These are phyloP conservation scores for Austroboletus niveus DNA, from an alignment of 1,284 basidiomycete genomes.

Conservation along the genomic window DNA sequence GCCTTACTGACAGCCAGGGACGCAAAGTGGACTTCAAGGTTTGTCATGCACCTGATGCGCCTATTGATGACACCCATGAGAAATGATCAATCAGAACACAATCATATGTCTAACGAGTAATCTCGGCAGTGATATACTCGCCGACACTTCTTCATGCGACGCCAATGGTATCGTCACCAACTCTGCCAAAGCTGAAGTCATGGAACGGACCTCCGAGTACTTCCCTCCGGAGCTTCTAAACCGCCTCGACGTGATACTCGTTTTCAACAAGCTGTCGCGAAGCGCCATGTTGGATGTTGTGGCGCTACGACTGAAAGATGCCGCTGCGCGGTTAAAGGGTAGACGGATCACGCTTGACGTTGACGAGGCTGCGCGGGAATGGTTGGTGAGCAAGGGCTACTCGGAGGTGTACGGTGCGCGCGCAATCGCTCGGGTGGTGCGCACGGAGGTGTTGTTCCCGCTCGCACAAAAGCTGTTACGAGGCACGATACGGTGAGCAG, in stretches of 20 bases:
- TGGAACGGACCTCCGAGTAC: conserved; percentile 71
- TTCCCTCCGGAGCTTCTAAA: conserved; percentile 93
- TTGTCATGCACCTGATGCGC: conserved; percentile 4
- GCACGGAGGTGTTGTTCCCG: conserved; percentile 76
- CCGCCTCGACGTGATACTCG: conserved; percentile 82
- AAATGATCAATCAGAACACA: conserved; percentile 28
- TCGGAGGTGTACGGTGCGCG: conserved; percentile 86
- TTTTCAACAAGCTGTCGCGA: conserved; percentile 87
- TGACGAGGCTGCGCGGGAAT: conserved; percentile 59
- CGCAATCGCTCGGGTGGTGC: conserved; percentile 78
- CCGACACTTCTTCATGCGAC: conserved; percentile 64
- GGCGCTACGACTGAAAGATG: conserved; percentile 69
- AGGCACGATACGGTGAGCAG: conserved; percentile 67
- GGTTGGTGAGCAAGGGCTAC: conserved; percentile 82
- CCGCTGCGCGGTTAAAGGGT: conserved; percentile 63
- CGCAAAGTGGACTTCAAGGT: conserved; percentile 80
- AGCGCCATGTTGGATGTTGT: conserved; percentile 78
- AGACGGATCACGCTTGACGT: conserved; percentile 75
- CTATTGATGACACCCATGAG: conserved; percentile 1
- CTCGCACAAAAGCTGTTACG: conserved; percentile 73
- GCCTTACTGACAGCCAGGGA: conserved; percentile 82
- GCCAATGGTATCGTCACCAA: conserved; percentile 66
- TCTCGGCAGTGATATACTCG: conserved; percentile 71
- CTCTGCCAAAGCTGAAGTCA: conserved; percentile 66
- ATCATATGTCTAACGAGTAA: conserved; percentile 44